Conservation (phyloP, 768 basidiomycete species). For the Lactarius evosmus region DNA sequence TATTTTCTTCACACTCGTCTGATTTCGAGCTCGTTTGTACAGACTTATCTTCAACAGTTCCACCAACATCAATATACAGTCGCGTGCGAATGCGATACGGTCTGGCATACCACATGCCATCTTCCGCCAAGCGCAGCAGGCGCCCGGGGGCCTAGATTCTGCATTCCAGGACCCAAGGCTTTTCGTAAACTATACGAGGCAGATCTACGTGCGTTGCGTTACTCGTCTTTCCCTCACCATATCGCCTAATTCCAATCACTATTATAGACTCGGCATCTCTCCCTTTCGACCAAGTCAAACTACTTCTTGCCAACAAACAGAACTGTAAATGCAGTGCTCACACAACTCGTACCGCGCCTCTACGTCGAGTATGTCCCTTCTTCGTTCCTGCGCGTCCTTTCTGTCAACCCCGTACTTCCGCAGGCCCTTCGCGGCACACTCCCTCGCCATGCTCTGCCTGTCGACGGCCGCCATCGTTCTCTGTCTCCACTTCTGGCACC, state of each 20-base stretch:
- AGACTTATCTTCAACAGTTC: slow-evolving; percentile 26
- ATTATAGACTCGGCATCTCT: slow-evolving; percentile 54
- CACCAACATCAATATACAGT: slow-evolving; percentile 46
- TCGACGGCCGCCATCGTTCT: slow-evolving; percentile 48
- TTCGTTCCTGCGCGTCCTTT: neutral
- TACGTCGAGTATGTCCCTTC: slow-evolving; percentile 53
- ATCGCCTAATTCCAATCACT: slow-evolving; percentile 6
- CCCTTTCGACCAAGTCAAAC: slow-evolving; percentile 53
- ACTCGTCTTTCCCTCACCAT: neutral
- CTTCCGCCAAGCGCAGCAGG: slow-evolving; percentile 48
- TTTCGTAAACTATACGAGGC: slow-evolving; percentile 50
- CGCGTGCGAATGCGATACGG: slow-evolving; percentile 47
- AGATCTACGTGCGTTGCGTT: slow-evolving; percentile 47
- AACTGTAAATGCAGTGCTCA: slow-evolving; percentile 41
- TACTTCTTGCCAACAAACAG: slow-evolving; percentile 50
- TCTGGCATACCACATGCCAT: slow-evolving; percentile 61
- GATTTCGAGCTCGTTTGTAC: neutral
- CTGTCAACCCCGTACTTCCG: slow-evolving; percentile 6
- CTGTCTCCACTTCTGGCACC: slow-evolving; percentile 46
- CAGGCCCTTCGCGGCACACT: slow-evolving; percentile 53
- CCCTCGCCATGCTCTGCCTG: slow-evolving; percentile 49
- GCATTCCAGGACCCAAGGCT: slow-evolving; percentile 49
- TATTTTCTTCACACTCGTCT: neutral
- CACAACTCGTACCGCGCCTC: slow-evolving; percentile 46
- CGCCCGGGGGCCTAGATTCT: slow-evolving; percentile 40